A percentile compares a stretch with the other conserved stretches of the same genome.
Evolutionary conservation across 768 basidiomycete species (phyloP).

Genomic region (Calocybe gangraenosa): DNA sequence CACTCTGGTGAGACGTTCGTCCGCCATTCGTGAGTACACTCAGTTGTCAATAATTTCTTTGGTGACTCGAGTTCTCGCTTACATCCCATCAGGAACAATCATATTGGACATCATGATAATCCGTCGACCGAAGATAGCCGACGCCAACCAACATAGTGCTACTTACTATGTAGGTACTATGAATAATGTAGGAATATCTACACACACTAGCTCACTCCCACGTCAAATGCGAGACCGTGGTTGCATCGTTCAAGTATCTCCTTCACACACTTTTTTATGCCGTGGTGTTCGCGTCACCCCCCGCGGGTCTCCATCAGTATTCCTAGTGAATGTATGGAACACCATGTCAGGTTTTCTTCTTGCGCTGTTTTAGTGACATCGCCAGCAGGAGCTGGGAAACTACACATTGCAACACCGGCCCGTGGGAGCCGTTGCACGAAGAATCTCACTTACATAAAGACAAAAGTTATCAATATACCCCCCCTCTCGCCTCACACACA

Average conservation of each 20-base stretch:
- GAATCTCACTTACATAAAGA: background rate
- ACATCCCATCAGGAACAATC: background rate
- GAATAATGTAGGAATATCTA: no score
- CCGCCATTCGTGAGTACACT: conserved; percentile 28
- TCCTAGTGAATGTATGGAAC: no score
- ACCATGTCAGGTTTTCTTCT: no score
- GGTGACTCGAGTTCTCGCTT: conserved; percentile 7
- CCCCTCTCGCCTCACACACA: background rate
- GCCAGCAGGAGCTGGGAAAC: background rate
- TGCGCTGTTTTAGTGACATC: no score
- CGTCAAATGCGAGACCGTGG: no score
- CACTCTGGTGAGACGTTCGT: conserved; percentile 50
- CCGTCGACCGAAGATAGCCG: conserved; percentile 6
- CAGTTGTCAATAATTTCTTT: conserved; percentile 1
- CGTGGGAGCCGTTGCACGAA: no score
- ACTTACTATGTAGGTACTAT: no score
- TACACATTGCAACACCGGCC: background rate
- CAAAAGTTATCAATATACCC: background rate
- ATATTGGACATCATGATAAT: background rate
- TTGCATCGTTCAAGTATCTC: no score
- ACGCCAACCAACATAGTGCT: background rate
- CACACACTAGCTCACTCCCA: no score
- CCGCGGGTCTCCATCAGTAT: no score
- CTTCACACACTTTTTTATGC: no score
- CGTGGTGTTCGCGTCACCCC: no score